Conservation (phyloP, 495 filamentous ascomycete genomes). For the Hyaloscypha hepaticicola region DNA sequence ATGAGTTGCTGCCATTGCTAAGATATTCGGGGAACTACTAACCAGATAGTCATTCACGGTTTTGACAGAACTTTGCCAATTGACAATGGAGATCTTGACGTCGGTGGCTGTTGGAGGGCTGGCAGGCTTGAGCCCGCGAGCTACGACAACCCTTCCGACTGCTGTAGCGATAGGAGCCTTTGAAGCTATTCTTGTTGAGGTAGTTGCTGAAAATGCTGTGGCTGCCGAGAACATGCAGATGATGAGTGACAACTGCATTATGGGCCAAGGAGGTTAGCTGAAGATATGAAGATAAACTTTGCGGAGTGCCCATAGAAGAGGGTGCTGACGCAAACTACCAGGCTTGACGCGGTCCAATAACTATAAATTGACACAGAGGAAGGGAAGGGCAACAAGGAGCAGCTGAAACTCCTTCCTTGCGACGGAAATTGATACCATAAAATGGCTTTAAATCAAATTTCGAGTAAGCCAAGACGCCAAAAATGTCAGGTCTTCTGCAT, state of each 20-base stretch:
- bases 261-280: background rate
- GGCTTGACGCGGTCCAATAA: constrained; percentile 3
- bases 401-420: background rate
- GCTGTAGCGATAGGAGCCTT: background rate
- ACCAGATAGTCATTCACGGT: constrained; percentile 16
- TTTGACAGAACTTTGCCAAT: constrained; percentile 9
- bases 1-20: background rate
- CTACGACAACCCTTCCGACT: background rate
- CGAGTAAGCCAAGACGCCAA: background rate
- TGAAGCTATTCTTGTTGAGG: background rate
- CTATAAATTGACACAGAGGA: background rate
- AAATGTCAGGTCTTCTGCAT: background rate
- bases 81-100: constrained; percentile 18
- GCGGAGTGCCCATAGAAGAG: constrained; percentile 5
- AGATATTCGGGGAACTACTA: background rate
- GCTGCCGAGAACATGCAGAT: constrained; percentile 4
- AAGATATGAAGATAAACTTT: background rate
- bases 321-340: background rate
- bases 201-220: constrained; percentile 9
- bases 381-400: background rate
- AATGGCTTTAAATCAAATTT: background rate
- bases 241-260: constrained; percentile 5
- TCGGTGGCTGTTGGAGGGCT: constrained; percentile 9
- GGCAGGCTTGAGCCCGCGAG: constrained; percentile 11
- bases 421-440: background rate